Conservation (phyloP, 139 green algal genomes). For the Choricystis sp. region DNA sequence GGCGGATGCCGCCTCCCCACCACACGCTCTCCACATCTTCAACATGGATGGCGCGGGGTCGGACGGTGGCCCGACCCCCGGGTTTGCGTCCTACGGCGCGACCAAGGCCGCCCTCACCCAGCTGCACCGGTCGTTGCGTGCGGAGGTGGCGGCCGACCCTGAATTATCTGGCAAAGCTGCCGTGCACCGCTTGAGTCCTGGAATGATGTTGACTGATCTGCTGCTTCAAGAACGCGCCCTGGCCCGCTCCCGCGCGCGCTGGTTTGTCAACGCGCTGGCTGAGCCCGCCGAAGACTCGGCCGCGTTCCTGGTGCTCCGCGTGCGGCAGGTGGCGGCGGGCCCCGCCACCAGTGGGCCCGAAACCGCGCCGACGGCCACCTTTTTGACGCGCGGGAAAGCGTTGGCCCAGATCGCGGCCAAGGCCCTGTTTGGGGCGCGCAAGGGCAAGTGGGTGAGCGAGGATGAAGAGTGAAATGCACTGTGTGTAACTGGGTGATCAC, state of each 20-base stretch:
- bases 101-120: constrained; percentile 81
- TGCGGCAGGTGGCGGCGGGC: constrained; percentile 40
- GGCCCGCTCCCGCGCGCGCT: constrained; percentile 50
- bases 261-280: constrained; percentile 91
- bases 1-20: constrained; percentile 41
- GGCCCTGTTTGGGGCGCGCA: constrained; percentile 35
- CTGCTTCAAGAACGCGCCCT: constrained; percentile 65
- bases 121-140: constrained; percentile 47
- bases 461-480: too few species aligned
- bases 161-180: constrained; percentile 27
- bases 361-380: not conserved
- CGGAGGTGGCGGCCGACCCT: constrained; percentile 10
- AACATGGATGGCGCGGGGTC: constrained; percentile 79
- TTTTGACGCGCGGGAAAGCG: constrained; percentile 45
- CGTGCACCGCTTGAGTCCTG: constrained; percentile 71
- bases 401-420: constrained; percentile 60
- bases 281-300: constrained; percentile 56
- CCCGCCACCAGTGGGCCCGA: not conserved
- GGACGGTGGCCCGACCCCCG: constrained; percentile 53
- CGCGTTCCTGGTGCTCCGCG: constrained; percentile 55
- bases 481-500: too few species aligned
- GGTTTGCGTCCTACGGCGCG: constrained; percentile 87
- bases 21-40: too few species aligned
- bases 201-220: constrained; percentile 91
- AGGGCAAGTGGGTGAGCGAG: constrained; percentile 59